Percentiles rank a stretch among this genome's conserved stretches.
These are phyloP conservation scores for Galerina sulciceps DNA, from an alignment of 768 basidiomycete genomes.

Conservation along the genomic window DNA sequence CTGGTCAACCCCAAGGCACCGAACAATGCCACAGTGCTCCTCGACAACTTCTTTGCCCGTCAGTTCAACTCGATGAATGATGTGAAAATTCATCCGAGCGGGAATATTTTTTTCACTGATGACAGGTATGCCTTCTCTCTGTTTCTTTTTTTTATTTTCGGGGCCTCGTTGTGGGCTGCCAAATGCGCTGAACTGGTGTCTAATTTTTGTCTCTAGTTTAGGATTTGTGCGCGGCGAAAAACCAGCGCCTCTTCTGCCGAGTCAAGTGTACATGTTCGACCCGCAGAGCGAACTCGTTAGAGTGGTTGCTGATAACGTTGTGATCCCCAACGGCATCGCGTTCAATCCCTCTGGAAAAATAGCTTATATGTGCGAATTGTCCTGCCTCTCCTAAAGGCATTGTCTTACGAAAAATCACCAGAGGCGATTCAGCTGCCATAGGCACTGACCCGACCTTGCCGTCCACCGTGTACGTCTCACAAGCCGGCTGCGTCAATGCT, in stretches of 20 bases:
- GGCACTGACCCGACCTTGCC: slow-evolving; percentile 55
- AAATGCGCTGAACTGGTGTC: too few relatives aligned
- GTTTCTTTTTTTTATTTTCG: not conserved
- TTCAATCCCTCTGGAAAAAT: slow-evolving; percentile 63
- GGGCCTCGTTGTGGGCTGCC: too few relatives aligned
- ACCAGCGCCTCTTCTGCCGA: slow-evolving; percentile 64
- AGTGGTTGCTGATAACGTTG: slow-evolving; percentile 75
- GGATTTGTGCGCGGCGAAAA: slow-evolving; percentile 68
- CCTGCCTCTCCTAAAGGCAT: not conserved
- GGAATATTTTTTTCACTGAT: slow-evolving; percentile 75
- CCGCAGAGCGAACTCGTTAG: slow-evolving; percentile 63
- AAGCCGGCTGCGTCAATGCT: not conserved
- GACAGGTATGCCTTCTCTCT: slow-evolving; percentile 46
- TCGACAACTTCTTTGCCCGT: slow-evolving; percentile 79
- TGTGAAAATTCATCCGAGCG: slow-evolving; percentile 68
- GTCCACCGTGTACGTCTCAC: slow-evolving; percentile 60
- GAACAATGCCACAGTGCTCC: slow-evolving; percentile 64
- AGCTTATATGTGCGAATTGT: slow-evolving; percentile 58
- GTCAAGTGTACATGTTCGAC: slow-evolving; percentile 79
- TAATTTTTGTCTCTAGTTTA: slow-evolving; percentile 43
- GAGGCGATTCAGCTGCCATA: slow-evolving; percentile 51
- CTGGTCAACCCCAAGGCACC: slow-evolving; percentile 69
- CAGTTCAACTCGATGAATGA: slow-evolving; percentile 86
- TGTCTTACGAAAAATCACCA: slow-evolving; percentile 18
- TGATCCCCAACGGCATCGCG: slow-evolving; percentile 72